A percentile compares a stretch with the other conserved stretches of the same genome.
Conservation (phyloP, 805 yeast genomes). For the Saccharomycopsis guyanensis region DNA sequence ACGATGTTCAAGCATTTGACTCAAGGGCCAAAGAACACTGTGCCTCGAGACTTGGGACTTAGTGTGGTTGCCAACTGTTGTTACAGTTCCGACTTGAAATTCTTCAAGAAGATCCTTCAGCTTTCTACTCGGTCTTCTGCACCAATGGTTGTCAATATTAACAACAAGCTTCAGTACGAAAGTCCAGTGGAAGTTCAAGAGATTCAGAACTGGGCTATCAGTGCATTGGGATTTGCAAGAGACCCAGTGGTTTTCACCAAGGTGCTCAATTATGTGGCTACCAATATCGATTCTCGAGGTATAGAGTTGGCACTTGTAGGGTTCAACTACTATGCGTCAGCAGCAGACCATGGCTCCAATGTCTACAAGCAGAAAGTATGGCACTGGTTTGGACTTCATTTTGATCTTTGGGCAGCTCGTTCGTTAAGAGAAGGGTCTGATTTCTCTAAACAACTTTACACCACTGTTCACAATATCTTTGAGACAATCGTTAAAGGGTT, state of each 20-base stretch:
- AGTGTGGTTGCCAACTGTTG: slow-evolving; percentile 38
- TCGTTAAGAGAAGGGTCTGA: slow-evolving; percentile 39
- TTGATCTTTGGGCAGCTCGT: slow-evolving; percentile 43
- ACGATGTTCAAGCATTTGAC: slow-evolving; percentile 40
- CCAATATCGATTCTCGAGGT: slow-evolving; percentile 46
- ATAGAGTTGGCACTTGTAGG: slow-evolving; percentile 57
- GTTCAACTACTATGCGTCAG: slow-evolving; percentile 29
- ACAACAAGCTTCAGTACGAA: slow-evolving; percentile 5
- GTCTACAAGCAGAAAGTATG: slow-evolving; percentile 30
- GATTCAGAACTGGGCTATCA: slow-evolving; percentile 49
- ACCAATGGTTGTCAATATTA: slow-evolving; percentile 13
- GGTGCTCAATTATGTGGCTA: slow-evolving; percentile 48
- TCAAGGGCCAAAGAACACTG: slow-evolving; percentile 43
- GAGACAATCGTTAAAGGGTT: slow-evolving; percentile 32
- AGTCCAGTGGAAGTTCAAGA: slow-evolving; percentile 34
- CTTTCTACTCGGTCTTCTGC: slow-evolving; percentile 24
- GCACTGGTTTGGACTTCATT: slow-evolving; percentile 51
- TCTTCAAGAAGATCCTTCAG: slow-evolving; percentile 53
- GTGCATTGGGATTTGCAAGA: slow-evolving; percentile 44
- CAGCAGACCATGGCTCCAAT: slow-evolving; percentile 5
- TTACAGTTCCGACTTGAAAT: slow-evolving; percentile 33
- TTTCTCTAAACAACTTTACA: slow-evolving; percentile 38
- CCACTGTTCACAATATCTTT: slow-evolving; percentile 37
- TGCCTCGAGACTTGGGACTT: slow-evolving; percentile 45
- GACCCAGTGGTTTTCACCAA: slow-evolving; percentile 38